phyloP scores from a whole-genome alignment of 306 rosid genomes.

The Lathyrus tuberosus region DNA sequence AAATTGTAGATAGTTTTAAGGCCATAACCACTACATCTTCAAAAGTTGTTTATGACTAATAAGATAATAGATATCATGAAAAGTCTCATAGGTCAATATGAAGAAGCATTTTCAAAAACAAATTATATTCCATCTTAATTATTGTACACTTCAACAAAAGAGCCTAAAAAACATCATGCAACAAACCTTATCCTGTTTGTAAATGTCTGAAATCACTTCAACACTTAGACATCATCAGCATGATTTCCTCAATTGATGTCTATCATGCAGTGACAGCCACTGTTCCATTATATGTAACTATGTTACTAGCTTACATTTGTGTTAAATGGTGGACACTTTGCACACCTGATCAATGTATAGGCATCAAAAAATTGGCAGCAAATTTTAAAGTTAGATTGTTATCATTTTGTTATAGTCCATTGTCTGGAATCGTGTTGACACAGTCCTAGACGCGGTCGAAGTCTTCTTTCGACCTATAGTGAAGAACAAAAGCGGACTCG shows the following conservation, averaged over 20 bases:
- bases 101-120: conserved; percentile 66
- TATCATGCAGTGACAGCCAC: conserved; percentile 83
- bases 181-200: conserved; percentile 39
- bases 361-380: conserved; percentile 89
- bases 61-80: no score
- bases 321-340: conserved; percentile 93
- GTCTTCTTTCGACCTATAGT: no score
- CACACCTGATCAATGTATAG: conserved; percentile 88
- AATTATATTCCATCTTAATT: conserved; percentile 46
- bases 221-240: conserved; percentile 41
- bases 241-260: conserved; percentile 74
- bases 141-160: no score
- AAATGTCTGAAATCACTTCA: conserved; percentile 39
- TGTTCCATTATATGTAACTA: conserved; percentile 79
- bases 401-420: no score
- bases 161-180: conserved; percentile 39
- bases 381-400: conserved; percentile 84
- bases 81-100: conserved; percentile 33
- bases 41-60: no score
- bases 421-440: no score
- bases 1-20: no score
- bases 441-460: no score
- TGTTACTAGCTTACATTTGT: conserved; percentile 81
- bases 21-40: no score
- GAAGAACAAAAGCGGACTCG: no score